Base-by-base conservation (phyloP, 164 flowering plant species). In the Tetrastigma voinierianum region DNA sequence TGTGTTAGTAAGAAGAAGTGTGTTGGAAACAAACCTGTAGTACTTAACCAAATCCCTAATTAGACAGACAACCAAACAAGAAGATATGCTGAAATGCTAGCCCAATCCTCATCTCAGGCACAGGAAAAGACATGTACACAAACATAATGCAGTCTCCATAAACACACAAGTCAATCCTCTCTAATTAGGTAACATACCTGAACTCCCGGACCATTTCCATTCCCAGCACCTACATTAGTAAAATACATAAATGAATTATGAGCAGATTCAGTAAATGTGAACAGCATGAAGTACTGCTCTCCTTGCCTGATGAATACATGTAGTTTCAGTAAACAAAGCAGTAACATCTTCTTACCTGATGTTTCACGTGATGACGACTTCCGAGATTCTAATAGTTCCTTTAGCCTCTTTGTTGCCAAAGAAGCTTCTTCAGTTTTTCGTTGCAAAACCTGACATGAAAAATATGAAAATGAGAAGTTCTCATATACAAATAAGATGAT, bases 361-460 rank as follows among this genome's bases (percentile, higher is more conserved):
- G 61, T 68, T 61, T 80, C 85, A 49, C 85, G 79, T 32, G 86
- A 74, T 17, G 81, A 71, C 78, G 80, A 76, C 75, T 87, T 95
- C 65, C 87, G 78, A 58, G 93, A 79, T 72, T 88, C 99, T 55
- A 96, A 64, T 68, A 96, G 77, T 68, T 96, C 99, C 69, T 96
- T 96, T 11, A 95, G 83, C 68, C 98, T 80, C 70, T 88, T 96
- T 40, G 98, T 84, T 23, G 98, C 99, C 90, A 83, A 59, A 23
- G 98, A 67, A 67, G 99, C 99, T 80, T 96, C 99, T 76, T 89
- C 89, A 13, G 98, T 88, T 76, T 96, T 96, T 55, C 99, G 72
- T 74, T 96, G 99, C 79, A 96, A 63, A 74, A 96, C 98, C 99
- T 96, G 74, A 59, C 15, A 72, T 45, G 44, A 23, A 57, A 15